Conservation (phyloP, 352 stramenopile genomes). For the Phytophthora lateralis region DNA sequence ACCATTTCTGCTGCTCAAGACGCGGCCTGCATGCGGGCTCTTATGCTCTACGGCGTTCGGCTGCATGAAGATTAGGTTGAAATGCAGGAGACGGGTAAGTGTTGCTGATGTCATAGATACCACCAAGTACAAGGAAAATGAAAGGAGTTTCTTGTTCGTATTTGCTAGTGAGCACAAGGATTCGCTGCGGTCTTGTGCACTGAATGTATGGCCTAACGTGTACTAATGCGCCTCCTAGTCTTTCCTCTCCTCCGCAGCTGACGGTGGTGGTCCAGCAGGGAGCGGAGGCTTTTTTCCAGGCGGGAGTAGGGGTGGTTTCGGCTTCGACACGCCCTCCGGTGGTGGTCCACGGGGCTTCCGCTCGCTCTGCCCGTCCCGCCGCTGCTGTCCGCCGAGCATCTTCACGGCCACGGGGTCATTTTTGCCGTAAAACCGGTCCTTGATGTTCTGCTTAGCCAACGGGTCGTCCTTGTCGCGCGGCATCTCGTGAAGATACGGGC, state of each 20-base stretch:
- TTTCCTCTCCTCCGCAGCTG: slow-evolving; percentile 30
- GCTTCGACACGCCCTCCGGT: slow-evolving; percentile 38
- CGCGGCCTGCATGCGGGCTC: slow-evolving; percentile 62
- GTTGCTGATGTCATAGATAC: not conserved
- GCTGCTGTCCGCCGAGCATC: slow-evolving; percentile 66
- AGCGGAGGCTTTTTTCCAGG: slow-evolving; percentile 68
- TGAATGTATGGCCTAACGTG: slow-evolving; percentile 19
- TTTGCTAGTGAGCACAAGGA: slow-evolving; percentile 9
- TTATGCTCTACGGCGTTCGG: slow-evolving; percentile 70
- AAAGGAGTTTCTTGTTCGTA: slow-evolving; percentile 18
- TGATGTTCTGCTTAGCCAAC: slow-evolving; percentile 96
- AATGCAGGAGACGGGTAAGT: slow-evolving; percentile 1
- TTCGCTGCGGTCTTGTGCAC: not conserved
- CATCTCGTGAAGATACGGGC: slow-evolving; percentile 96
- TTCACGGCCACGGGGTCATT: slow-evolving; percentile 94
- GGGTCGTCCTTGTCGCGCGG: slow-evolving; percentile 92
- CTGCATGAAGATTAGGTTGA: slow-evolving; percentile 43
- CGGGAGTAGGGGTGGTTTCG: slow-evolving; percentile 59
- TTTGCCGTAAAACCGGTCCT: slow-evolving; percentile 94
- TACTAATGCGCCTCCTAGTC: slow-evolving; percentile 25
- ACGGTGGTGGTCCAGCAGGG: slow-evolving; percentile 59
- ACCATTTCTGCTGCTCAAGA: slow-evolving; percentile 78
- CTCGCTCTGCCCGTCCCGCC: slow-evolving; percentile 29
- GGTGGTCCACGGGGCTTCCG: slow-evolving; percentile 29
- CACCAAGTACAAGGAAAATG: not conserved